phyloP scores from a whole-genome alignment of 331 rosid genomes.

The Acacia pycnantha region DNA sequence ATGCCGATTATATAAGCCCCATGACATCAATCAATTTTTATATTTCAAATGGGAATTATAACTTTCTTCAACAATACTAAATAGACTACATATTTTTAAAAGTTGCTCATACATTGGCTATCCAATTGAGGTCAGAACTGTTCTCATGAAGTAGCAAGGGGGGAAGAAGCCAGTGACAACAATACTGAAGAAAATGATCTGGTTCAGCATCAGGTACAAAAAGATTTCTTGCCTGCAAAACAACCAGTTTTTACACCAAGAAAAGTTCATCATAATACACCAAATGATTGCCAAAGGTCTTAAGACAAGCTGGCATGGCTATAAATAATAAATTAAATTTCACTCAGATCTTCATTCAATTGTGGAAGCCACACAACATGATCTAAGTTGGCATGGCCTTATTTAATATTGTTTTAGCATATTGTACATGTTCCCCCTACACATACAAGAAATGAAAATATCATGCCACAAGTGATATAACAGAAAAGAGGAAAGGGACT shows the following conservation, averaged over 20 bases:
- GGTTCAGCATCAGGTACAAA: slow-evolving; percentile 78
- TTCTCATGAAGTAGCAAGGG: slow-evolving; percentile 70
- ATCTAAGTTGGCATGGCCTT: neutral
- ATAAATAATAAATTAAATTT: neutral
- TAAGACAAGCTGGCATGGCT: neutral
- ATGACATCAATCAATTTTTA: neutral
- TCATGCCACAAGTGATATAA: no score
- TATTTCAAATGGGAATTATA: slow-evolving; percentile 8
- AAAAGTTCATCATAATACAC: neutral
- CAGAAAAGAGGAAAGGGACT: no score
- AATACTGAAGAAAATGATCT: slow-evolving; percentile 70
- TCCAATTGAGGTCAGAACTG: slow-evolving; percentile 68
- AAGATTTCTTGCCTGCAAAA: slow-evolving; percentile 71
- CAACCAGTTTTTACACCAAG: slow-evolving; percentile 3
- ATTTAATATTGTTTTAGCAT: neutral
- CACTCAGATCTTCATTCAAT: neutral
- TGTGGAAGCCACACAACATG: neutral
- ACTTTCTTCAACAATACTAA: slow-evolving; percentile 22
- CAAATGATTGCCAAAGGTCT: neutral
- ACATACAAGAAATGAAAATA: neutral
- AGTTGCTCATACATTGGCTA: slow-evolving; percentile 56
- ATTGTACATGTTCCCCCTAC: neutral
- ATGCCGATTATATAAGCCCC: slow-evolving; percentile 16
- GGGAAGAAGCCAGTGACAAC: slow-evolving; percentile 94
- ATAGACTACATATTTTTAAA: slow-evolving; percentile 4